These are phyloP conservation scores for Solanum rostratum DNA, from an alignment of 257 asterid genomes.

Conservation along the genomic window DNA sequence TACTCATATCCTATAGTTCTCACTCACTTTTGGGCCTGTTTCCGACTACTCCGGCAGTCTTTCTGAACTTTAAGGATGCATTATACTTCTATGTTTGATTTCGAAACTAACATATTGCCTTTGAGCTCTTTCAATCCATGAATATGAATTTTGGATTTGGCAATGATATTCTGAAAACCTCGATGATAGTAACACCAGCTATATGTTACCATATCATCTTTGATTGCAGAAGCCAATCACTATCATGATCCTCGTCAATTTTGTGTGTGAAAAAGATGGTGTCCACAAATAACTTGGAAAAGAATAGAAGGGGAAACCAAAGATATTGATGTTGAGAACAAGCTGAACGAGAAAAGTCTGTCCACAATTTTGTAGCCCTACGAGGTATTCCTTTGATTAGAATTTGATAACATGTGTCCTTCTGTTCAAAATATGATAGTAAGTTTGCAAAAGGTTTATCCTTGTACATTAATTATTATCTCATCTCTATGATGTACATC, in stretches of 20 bases:
- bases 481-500: not conserved
- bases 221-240: no score
- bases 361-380: not conserved
- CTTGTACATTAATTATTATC: not conserved
- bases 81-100: not conserved
- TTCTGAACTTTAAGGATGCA: not conserved
- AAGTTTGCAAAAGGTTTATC: not conserved
- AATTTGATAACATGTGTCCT: not conserved
- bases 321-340: no score
- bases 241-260: no score
- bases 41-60: not conserved
- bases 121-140: not conserved
- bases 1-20: not conserved
- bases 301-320: no score
- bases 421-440: not conserved
- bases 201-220: no score
- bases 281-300: no score
- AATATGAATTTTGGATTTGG: not conserved
- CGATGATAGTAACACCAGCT: not conserved
- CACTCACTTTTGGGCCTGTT: not conserved
- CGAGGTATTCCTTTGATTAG: not conserved
- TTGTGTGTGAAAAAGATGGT: no score
- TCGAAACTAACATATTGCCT: not conserved
- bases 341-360: no score
- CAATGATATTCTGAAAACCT: not conserved